Conservation (phyloP, 108 stramenopile genomes). For the Cylindrotheca fusiformis region DNA sequence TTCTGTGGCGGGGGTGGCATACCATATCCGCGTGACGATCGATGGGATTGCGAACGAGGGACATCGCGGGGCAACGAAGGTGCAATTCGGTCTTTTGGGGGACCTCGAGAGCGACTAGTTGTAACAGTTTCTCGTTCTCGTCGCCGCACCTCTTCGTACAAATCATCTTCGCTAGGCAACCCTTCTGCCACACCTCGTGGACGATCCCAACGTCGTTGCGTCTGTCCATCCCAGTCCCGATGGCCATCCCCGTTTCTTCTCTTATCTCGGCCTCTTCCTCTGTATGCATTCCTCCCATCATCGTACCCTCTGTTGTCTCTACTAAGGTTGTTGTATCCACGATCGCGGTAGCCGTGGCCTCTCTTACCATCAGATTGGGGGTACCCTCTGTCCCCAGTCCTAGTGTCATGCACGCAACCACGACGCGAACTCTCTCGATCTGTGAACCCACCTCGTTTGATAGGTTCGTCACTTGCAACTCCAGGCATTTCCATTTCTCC, state of each 20-base stretch:
- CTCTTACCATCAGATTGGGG: not conserved
- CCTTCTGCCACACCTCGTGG: constrained; percentile 8
- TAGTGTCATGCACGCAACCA: too few species aligned
- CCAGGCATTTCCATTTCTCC: constrained; percentile 86
- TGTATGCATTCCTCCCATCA: constrained; percentile 10
- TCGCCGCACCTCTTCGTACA: constrained; percentile 72
- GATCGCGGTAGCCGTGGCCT: constrained; percentile 10
- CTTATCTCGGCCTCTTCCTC: constrained; percentile 1
- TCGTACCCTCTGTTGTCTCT: constrained; percentile 19
- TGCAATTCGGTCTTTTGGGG: not conserved
- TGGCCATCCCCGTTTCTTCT: constrained; percentile 12
- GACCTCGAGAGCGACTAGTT: constrained; percentile 26
- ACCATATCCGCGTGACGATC: not conserved
- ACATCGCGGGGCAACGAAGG: not conserved
- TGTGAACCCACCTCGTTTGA: constrained; percentile 9
- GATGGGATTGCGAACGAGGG: not conserved
- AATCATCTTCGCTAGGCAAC: constrained; percentile 31
- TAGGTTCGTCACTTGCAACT: not conserved
- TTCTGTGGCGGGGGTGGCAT: not conserved
- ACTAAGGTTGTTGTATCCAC: constrained; percentile 11
- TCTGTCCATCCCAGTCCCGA: constrained; percentile 17
- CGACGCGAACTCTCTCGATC: not conserved
- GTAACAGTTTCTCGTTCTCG: constrained; percentile 67
- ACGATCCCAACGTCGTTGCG: constrained; percentile 50
- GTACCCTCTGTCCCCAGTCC: not conserved